Evolutionary conservation across 2,329 filamentous ascomycete genomes (phyloP).

Genomic region (Botrytis pseudocinerea): DNA sequence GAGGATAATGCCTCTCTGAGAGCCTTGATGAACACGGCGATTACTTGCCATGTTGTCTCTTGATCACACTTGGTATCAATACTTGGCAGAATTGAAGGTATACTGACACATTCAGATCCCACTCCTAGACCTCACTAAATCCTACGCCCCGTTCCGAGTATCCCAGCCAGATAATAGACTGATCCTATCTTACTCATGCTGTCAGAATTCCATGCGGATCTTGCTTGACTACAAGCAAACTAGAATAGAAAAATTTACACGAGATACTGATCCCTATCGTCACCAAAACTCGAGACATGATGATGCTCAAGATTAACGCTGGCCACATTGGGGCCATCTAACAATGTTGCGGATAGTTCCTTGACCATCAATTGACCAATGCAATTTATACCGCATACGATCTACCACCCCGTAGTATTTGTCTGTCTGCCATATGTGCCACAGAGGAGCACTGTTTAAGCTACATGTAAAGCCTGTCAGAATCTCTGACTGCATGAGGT

Average conservation of each 20-base stretch:
- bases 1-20: not conserved
- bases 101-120: not conserved
- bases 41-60: not conserved
- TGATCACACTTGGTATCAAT: constrained; percentile 1
- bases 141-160: not conserved
- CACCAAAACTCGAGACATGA: not conserved
- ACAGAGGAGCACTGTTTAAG: constrained; percentile 7
- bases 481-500: not conserved
- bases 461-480: not conserved
- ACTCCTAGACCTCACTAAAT: not conserved
- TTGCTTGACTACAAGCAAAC: not conserved
- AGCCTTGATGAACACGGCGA: not conserved
- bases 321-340: constrained; percentile 13
- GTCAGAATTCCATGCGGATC: not conserved
- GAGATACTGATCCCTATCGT: constrained; percentile 9
- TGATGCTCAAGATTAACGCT: constrained; percentile 13
- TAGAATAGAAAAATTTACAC: not conserved
- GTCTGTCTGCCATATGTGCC: not conserved
- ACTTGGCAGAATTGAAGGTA: not conserved
- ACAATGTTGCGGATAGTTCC: not conserved
- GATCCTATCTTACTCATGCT: not conserved
- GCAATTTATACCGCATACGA: not conserved
- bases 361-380: not conserved
- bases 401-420: constrained; percentile 7
- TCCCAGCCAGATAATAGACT: not conserved